Evolutionary conservation across 257 asterid species (phyloP).

Genomic region (Echium plantagineum): DNA sequence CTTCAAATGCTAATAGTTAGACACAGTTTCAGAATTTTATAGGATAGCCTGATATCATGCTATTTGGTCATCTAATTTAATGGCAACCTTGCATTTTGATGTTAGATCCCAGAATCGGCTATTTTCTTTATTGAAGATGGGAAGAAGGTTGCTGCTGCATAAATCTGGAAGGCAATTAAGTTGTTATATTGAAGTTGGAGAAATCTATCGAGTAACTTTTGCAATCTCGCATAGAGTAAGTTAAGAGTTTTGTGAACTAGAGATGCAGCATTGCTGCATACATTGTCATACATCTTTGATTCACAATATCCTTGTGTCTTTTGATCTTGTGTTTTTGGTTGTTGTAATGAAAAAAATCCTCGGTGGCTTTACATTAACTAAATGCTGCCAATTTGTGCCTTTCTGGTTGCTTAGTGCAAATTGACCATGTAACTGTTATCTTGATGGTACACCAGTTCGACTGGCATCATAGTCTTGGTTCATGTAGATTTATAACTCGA

Average conservation of each 20-base stretch:
- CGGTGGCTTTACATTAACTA: too few species aligned
- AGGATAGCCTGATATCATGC: not conserved
- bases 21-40: too few species aligned
- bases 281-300: not conserved
- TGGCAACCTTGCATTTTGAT: slow-evolving; percentile 1
- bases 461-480: too few species aligned
- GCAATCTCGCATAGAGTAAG: not conserved
- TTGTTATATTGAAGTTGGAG: not conserved
- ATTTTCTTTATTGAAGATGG: slow-evolving; percentile 89
- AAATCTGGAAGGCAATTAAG: slow-evolving; percentile 10
- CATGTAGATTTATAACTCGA: too few species aligned
- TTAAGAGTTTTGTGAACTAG: not conserved
- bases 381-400: slow-evolving; percentile 19
- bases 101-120: slow-evolving; percentile 81
- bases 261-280: not conserved
- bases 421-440: too few species aligned
- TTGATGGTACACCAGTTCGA: too few species aligned
- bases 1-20: not conserved
- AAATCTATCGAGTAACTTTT: not conserved
- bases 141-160: slow-evolving; percentile 78
- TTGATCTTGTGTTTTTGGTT: too few species aligned
- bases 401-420: slow-evolving; percentile 89
- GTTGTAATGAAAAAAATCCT: too few species aligned
- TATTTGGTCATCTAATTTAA: slow-evolving; percentile 6
- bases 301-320: too few species aligned